Percentiles rank a stretch among this genome's conserved stretches.
Conservation (phyloP, 2,329 filamentous ascomycete genomes). For the Achaetomium macrosporum region DNA sequence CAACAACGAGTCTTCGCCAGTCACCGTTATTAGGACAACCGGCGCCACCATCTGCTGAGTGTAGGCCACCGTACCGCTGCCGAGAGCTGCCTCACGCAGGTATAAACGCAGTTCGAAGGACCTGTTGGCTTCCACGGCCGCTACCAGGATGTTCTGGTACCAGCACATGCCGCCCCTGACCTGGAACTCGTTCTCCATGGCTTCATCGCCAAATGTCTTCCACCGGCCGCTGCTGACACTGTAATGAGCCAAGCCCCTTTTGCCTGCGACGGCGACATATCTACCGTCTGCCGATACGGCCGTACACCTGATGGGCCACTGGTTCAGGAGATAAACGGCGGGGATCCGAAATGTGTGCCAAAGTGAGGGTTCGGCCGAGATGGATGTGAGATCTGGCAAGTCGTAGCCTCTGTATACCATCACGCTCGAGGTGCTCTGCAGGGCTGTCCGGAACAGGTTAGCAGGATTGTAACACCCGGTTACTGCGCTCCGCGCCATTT, state of each 20-base stretch:
- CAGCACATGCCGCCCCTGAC: slow-evolving; percentile 97
- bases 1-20: slow-evolving; percentile 87
- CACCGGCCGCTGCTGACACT: slow-evolving; percentile 90
- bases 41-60: slow-evolving; percentile 73
- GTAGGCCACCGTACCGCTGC: slow-evolving; percentile 67
- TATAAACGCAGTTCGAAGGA: slow-evolving; percentile 87
- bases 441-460: slow-evolving; percentile 80
- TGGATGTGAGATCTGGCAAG: slow-evolving; percentile 79
- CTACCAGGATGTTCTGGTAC: slow-evolving; percentile 93
- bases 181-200: slow-evolving; percentile 81
- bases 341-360: slow-evolving; percentile 93
- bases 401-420: slow-evolving; percentile 95
- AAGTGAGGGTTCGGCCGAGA: slow-evolving; percentile 86
- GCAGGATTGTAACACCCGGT: slow-evolving; percentile 87
- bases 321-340: slow-evolving; percentile 74
- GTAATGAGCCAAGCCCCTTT: slow-evolving; percentile 88
- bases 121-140: slow-evolving; percentile 80
- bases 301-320: slow-evolving; percentile 87
- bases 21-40: slow-evolving; percentile 82
- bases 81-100: slow-evolving; percentile 76
- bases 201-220: slow-evolving; percentile 84
- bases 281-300: slow-evolving; percentile 87
- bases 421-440: slow-evolving; percentile 82
- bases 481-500: slow-evolving; percentile 91
- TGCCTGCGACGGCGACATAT: slow-evolving; percentile 94